phyloP scores from a whole-genome alignment of 768 basidiomycete species.

The Suillus clintonianus region DNA sequence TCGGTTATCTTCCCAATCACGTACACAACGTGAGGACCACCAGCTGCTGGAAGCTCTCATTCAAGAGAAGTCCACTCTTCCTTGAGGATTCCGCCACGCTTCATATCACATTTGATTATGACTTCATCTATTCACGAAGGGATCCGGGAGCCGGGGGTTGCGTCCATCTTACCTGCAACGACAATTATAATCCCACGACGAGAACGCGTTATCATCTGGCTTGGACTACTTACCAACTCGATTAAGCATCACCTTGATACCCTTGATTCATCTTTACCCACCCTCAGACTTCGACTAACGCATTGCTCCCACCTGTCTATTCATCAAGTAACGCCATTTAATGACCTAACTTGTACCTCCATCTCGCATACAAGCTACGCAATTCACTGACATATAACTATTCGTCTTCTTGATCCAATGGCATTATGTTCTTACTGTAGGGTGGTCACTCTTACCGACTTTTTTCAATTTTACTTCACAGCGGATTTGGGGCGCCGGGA shows the following conservation, averaged over 20 bases:
- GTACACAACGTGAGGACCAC: constrained; percentile 45
- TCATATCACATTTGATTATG: constrained; percentile 4
- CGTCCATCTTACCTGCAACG: constrained; percentile 3
- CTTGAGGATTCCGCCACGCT: constrained; percentile 16
- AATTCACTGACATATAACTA: constrained; percentile 8
- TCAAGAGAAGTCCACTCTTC: constrained; percentile 49
- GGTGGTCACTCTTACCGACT: background rate
- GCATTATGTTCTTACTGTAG: background rate
- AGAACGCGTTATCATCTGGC: constrained; percentile 11
- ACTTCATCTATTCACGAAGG: constrained; percentile 13
- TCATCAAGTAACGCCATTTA: constrained; percentile 23
- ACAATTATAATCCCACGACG: constrained; percentile 8
- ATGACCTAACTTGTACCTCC: constrained; percentile 25
- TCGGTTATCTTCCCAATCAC: constrained; percentile 52
- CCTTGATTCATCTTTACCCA: constrained; percentile 36
- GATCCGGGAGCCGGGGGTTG: background rate
- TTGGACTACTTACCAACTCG: constrained; percentile 11
- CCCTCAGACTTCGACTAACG: constrained; percentile 12
- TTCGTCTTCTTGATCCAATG: constrained; percentile 10
- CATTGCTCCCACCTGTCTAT: constrained; percentile 13
- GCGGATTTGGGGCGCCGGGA: constrained; percentile 11
- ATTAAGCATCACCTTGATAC: constrained; percentile 28
- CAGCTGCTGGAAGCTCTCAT: constrained; percentile 53
- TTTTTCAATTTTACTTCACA: background rate
- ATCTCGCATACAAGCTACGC: constrained; percentile 5